These are phyloP conservation scores for Eragrostis nindensis DNA, from an alignment of 176 grass and related monocot genomes.

Conservation along the genomic window DNA sequence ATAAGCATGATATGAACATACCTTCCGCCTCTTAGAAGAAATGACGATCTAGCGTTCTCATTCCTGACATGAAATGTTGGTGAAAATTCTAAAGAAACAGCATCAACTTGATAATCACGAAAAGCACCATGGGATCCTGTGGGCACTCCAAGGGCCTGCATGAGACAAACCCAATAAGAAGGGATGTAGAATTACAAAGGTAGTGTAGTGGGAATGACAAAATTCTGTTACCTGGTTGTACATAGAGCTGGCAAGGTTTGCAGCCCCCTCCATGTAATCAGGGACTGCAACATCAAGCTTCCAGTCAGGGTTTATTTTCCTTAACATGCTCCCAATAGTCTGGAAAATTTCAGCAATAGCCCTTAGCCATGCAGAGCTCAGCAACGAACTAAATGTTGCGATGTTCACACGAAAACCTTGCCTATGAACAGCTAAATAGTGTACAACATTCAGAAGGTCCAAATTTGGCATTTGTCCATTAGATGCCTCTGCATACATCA, in stretches of 20 bases:
- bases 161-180: conserved; percentile 40
- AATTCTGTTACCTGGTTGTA: conserved; percentile 75
- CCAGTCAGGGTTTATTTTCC: conserved; percentile 84
- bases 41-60: conserved; percentile 74
- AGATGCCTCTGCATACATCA: conserved; percentile 90
- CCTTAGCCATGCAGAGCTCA: conserved; percentile 63
- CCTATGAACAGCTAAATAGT: conserved; percentile 97
- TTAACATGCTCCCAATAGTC: conserved; percentile 65
- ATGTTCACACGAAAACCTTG: conserved; percentile 88
- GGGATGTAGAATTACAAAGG: conserved; percentile 23
- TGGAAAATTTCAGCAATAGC: conserved; percentile 74
- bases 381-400: conserved; percentile 57
- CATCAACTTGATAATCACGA: conserved; percentile 96
- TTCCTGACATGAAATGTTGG: conserved; percentile 74
- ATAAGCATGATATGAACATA: conserved; percentile 32
- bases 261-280: conserved; percentile 81
- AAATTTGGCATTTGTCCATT: conserved; percentile 99
- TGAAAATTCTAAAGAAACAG: conserved; percentile 84
- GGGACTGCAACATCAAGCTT: conserved; percentile 72
- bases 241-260: conserved; percentile 87
- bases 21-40: conserved; percentile 88
- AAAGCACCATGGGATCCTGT: conserved; percentile 94
- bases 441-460: conserved; percentile 91
- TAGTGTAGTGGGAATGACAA: not conserved
- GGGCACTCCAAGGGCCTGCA: conserved; percentile 86